A percentile compares a stretch with the other conserved stretches of the same genome.
phyloP scores from a whole-genome alignment of 441 rosid genomes.

The Populus hybrid region DNA sequence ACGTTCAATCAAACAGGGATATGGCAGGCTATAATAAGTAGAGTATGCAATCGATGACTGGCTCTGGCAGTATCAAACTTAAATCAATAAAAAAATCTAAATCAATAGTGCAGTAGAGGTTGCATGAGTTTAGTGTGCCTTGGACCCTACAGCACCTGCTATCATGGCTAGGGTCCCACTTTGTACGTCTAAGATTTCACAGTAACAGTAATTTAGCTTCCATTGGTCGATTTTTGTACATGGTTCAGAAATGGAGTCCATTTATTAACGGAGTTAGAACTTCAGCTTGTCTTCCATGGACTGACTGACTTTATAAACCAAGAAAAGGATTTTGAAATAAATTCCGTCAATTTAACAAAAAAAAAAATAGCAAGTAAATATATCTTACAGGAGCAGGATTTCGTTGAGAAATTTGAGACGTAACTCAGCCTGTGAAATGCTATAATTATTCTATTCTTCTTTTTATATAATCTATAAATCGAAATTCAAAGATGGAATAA shows the following conservation, averaged over 20 bases:
- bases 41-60: conserved; percentile 19
- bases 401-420: too few relatives aligned
- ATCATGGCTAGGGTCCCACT: conserved; percentile 5
- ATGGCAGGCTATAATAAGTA: conserved; percentile 22
- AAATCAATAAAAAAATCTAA: conserved; percentile 21
- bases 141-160: conserved; percentile 6
- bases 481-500: too few relatives aligned
- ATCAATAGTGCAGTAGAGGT: background rate
- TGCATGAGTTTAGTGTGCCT: conserved; percentile 6
- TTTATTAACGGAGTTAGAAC: conserved; percentile 10
- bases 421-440: too few relatives aligned
- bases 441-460: too few relatives aligned
- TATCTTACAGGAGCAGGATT: too few relatives aligned
- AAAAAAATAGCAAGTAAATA: too few relatives aligned
- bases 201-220: conserved; percentile 12
- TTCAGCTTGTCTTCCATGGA: background rate
- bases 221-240: background rate
- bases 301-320: too few relatives aligned
- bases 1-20: conserved; percentile 20
- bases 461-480: too few relatives aligned
- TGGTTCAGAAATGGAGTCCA: background rate
- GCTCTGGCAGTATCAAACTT: conserved; percentile 22
- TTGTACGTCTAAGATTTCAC: background rate
- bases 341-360: too few relatives aligned
- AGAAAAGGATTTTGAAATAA: too few relatives aligned